Percentiles rank a stretch among this genome's conserved stretches.
Conservation (phyloP, 139 green algal species). For the Chlorella sp. region DNA sequence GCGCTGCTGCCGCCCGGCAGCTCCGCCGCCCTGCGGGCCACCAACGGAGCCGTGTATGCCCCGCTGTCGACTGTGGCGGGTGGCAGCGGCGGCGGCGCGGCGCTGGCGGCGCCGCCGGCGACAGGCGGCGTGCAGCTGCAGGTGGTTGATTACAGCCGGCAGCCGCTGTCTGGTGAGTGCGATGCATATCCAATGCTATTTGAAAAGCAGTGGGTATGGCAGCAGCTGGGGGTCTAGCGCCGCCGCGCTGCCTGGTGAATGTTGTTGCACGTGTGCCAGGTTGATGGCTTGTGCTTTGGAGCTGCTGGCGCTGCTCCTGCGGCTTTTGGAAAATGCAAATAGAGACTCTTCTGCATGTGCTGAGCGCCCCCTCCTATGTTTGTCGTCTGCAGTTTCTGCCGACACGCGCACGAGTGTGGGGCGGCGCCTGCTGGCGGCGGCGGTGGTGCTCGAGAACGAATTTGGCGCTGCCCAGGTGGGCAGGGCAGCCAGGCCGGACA, state of each 20-base stretch:
- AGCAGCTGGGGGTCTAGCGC: too few species aligned
- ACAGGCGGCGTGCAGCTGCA: constrained; percentile 38
- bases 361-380: too few species aligned
- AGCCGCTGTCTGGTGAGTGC: constrained; percentile 69
- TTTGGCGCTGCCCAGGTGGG: constrained; percentile 75
- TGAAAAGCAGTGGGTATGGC: too few species aligned
- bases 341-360: too few species aligned
- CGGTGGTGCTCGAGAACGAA: constrained; percentile 65
- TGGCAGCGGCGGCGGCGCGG: constrained; percentile 1
- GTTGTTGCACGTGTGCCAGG: too few species aligned
- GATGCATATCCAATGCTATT: too few species aligned
- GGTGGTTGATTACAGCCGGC: constrained; percentile 87
- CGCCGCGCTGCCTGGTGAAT: too few species aligned
- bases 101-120: constrained; percentile 12
- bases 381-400: constrained; percentile 13
- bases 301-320: too few species aligned
- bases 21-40: neutral
- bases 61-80: neutral
- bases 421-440: constrained; percentile 62
- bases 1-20: constrained; percentile 57
- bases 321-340: too few species aligned
- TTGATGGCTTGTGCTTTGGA: too few species aligned
- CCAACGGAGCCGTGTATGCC: constrained; percentile 1
- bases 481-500: too few species aligned
- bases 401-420: constrained; percentile 48